Base-by-base conservation (phyloP, 1,284 basidiomycete species). In the Malassezia sp. region DNA sequence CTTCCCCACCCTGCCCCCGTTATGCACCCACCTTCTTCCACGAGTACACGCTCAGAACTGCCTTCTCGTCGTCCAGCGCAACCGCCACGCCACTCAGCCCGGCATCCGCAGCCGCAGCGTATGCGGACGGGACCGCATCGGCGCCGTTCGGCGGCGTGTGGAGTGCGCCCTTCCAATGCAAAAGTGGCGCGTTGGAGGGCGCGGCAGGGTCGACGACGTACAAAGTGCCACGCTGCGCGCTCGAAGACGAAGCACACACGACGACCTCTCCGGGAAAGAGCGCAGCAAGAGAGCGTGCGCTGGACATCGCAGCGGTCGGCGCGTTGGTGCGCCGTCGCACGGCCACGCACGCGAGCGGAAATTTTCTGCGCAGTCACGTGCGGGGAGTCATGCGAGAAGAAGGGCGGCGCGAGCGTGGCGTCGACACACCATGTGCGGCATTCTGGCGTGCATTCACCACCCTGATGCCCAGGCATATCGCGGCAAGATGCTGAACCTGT, bases 41-140 rank as follows among this genome's bases (percentile, higher is more conserved):
- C 56, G 77, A 79, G 59, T 85, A 87, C 24, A 85, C 79, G 57
- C 85, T 81, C 57, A 88, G 61, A 36, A 85, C 77, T 0, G 83
- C 78, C 68, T 85, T 88, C 62, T 85, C 83, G 34, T 78, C 75
- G 62, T 87, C 85, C 14, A 80, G 78, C 41, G 82, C 78, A 17
- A 86, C 74, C 52, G 86, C 76, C 53, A 84, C 75, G 1, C 85
- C 85, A 33, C 85, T 84, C 53, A 79, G 77, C 1, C 78, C 78
- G 62, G 78, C 75, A 49, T 73, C 74, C 0, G 30, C 32, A 6
- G 82, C 79, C 39, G 79, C 76, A n/a, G 57, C 54, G 10, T 54
- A 52, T 7, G 55, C 48, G 1, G 60, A 57, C 2, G 52, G 37
- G 15, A 54, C 38, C 28, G 32, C 49, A 27, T 32, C 42, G 45